Conservation (phyloP, 441 rosid genomes). For the Pelargonium australe region DNA sequence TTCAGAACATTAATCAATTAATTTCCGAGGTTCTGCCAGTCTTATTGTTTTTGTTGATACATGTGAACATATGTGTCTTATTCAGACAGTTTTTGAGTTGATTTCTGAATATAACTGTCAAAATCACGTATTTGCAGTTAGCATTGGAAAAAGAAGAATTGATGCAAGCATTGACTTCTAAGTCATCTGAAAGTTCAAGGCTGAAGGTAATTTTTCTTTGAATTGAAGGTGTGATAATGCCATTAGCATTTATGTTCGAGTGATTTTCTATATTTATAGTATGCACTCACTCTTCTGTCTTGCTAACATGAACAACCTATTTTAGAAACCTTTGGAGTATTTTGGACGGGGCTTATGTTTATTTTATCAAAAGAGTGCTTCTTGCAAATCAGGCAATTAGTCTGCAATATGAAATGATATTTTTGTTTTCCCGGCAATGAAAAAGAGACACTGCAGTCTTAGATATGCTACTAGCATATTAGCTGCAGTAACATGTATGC, state of each 20-base stretch:
- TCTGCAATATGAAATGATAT: background rate
- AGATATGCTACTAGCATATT: background rate
- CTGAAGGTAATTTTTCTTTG: conserved; percentile 48
- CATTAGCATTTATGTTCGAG: background rate
- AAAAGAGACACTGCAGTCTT: background rate
- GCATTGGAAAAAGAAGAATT: conserved; percentile 87
- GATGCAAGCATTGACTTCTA: conserved; percentile 65
- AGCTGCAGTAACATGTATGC: background rate
- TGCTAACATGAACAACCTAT: background rate
- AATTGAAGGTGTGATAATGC: background rate
- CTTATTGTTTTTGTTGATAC: conserved; percentile 11
- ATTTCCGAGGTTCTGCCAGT: conserved; percentile 60
- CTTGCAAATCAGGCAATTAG: background rate
- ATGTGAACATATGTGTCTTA: background rate
- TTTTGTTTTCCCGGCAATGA: background rate
- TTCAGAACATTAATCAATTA: conserved; percentile 60
- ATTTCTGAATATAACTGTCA: conserved; percentile 15
- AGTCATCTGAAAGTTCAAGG: conserved; percentile 62
- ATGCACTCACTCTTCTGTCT: background rate
- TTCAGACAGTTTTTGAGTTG: conserved; percentile 6
- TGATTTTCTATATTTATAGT: no score
- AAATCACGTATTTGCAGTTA: conserved; percentile 44
- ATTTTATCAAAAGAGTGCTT: background rate
- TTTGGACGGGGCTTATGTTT: background rate
- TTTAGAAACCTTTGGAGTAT: background rate